A percentile compares a stretch with the other conserved stretches of the same genome.
phyloP scores from a whole-genome alignment of 306 rosid genomes.

The Erythrophleum fordii region DNA sequence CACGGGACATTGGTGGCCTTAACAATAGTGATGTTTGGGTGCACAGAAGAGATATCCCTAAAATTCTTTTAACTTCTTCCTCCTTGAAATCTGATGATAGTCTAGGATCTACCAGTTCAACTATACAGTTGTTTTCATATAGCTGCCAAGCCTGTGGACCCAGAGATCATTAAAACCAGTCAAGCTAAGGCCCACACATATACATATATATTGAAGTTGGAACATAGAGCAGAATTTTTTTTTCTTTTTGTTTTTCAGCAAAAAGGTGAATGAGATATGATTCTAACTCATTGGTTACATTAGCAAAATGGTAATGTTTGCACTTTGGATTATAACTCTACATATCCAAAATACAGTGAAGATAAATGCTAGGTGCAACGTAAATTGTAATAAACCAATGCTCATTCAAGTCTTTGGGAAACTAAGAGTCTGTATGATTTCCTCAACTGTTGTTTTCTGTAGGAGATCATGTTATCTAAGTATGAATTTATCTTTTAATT shows the following conservation, averaged over 20 bases:
- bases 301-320: constrained; percentile 4
- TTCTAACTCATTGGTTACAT: neutral
- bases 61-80: neutral
- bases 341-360: neutral
- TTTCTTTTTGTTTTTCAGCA: too few relatives aligned
- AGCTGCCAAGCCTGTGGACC: neutral
- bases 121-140: neutral
- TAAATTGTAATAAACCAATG: too few relatives aligned
- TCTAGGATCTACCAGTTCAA: constrained; percentile 54
- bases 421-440: too few relatives aligned
- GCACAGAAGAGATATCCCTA: neutral
- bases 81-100: constrained; percentile 21
- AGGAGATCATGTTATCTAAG: too few relatives aligned
- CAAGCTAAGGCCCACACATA: neutral
- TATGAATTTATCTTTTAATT: too few relatives aligned
- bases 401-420: neutral
- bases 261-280: neutral
- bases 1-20: neutral
- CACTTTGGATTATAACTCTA: neutral
- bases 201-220: neutral
- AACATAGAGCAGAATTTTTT: too few relatives aligned
- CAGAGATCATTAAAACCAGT: neutral
- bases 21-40: neutral
- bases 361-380: constrained; percentile 5
- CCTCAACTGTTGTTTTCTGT: too few relatives aligned